Evolutionary conservation across 306 rosid species (phyloP).

Genomic region (Ziziphus jujuba): DNA sequence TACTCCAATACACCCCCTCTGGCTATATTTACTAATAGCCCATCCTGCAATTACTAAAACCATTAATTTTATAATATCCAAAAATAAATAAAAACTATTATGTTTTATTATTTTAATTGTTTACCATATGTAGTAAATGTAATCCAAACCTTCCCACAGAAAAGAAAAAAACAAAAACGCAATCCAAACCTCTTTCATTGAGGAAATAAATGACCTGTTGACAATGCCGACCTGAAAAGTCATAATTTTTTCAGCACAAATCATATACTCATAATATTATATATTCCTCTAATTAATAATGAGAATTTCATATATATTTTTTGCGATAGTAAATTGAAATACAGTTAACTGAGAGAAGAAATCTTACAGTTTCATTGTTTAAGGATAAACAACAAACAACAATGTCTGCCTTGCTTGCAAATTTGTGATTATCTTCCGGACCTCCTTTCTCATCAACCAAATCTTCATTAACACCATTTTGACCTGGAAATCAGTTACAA

Average conservation of each 20-base stretch:
- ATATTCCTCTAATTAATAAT: too few relatives aligned
- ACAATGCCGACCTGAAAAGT: conserved; percentile 66
- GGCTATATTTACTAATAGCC: conserved; percentile 74
- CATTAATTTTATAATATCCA: background rate
- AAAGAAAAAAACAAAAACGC: too few relatives aligned
- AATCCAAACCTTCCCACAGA: too few relatives aligned
- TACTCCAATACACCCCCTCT: conserved; percentile 72
- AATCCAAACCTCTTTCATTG: conserved; percentile 96
- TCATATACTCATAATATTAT: too few relatives aligned
- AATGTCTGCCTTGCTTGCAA: conserved; percentile 79
- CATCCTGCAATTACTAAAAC: conserved; percentile 64
- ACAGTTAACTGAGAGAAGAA: background rate
- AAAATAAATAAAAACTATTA: background rate
- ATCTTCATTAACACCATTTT: conserved; percentile 39
- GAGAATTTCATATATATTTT: too few relatives aligned
- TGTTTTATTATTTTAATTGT: too few relatives aligned
- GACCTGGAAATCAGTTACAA: conserved; percentile 18
- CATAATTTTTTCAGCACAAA: background rate
- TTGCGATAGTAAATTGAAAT: too few relatives aligned
- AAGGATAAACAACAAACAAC: conserved; percentile 73
- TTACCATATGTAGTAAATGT: too few relatives aligned
- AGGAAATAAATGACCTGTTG: conserved; percentile 63
- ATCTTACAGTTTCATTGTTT: conserved; percentile 70
- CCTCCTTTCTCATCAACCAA: conserved; percentile 73
- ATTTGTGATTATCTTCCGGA: conserved; percentile 66